Evolutionary conservation across 331 rosid species (phyloP).

Genomic region (Malus hybrid): DNA sequence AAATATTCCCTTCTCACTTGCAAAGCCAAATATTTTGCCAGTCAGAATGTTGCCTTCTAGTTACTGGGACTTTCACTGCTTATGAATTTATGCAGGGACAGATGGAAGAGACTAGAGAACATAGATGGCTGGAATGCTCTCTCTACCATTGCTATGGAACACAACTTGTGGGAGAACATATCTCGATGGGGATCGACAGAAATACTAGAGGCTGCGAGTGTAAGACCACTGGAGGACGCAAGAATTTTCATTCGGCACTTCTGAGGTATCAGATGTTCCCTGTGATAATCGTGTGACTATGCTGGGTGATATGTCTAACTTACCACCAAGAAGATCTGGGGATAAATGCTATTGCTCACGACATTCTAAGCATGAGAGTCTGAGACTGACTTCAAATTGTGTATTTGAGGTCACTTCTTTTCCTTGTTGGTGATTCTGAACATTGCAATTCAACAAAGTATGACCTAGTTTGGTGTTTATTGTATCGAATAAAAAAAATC

Average conservation of each 20-base stretch:
- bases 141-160: not conserved
- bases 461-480: not conserved
- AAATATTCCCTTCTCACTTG: not conserved
- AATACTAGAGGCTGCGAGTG: not conserved
- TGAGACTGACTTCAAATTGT: too few relatives aligned
- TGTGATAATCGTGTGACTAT: not conserved
- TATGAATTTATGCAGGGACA: not conserved
- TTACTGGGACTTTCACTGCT: not conserved
- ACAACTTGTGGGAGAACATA: not conserved
- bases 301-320: too few relatives aligned
- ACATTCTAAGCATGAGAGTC: too few relatives aligned
- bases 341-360: too few relatives aligned
- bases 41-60: not conserved
- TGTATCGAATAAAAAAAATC: too few relatives aligned
- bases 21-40: not conserved
- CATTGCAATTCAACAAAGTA: too few relatives aligned
- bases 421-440: too few relatives aligned
- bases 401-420: too few relatives aligned
- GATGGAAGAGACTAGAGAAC: not conserved
- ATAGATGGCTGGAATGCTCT: not conserved
- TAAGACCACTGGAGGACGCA: not conserved
- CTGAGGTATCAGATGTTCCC: not conserved
- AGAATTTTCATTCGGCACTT: not conserved
- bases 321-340: too few relatives aligned
- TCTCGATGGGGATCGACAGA: not conserved